Evolutionary conservation across 1,139 yeast species (phyloP).

Genomic region (Scheffersomyces lignicola): DNA sequence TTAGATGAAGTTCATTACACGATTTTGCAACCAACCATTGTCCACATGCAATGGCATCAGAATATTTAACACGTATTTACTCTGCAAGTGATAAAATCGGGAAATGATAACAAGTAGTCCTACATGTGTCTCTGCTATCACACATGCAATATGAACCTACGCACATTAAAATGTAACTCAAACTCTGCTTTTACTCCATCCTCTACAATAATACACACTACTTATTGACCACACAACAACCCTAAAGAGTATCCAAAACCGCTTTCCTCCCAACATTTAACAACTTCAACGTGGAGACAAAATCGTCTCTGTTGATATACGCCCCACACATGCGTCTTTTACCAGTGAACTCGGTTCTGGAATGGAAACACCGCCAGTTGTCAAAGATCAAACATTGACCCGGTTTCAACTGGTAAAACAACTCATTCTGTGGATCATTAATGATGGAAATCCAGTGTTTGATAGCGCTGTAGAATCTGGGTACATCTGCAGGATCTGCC

Average conservation of each 20-base stretch:
- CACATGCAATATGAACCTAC: too few relatives aligned
- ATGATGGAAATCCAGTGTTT: constrained; percentile 58
- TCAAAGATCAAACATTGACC: constrained; percentile 73
- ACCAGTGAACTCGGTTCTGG: constrained; percentile 70
- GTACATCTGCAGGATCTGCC: constrained; percentile 54
- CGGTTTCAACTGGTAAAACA: constrained; percentile 59
- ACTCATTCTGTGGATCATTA: constrained; percentile 51
- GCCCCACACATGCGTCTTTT: constrained; percentile 78
- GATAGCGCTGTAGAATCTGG: constrained; percentile 60
- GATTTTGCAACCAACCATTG: too few relatives aligned
- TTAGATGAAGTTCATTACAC: too few relatives aligned
- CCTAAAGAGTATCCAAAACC: constrained; percentile 46
- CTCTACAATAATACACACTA: too few relatives aligned
- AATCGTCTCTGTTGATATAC: constrained; percentile 70
- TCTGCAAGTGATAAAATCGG: too few relatives aligned
- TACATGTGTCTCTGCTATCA: too few relatives aligned
- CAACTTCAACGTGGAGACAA: constrained; percentile 54
- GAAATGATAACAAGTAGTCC: too few relatives aligned
- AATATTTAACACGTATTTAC: too few relatives aligned
- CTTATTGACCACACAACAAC: too few relatives aligned
- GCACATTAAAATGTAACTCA: too few relatives aligned
- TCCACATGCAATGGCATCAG: too few relatives aligned
- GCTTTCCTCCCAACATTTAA: constrained; percentile 53
- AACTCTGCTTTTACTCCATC: too few relatives aligned
- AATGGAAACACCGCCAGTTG: constrained; percentile 77